Evolutionary conservation across 1,284 basidiomycete genomes (phyloP).

Genomic region (Veloporphyrellus conicus): DNA sequence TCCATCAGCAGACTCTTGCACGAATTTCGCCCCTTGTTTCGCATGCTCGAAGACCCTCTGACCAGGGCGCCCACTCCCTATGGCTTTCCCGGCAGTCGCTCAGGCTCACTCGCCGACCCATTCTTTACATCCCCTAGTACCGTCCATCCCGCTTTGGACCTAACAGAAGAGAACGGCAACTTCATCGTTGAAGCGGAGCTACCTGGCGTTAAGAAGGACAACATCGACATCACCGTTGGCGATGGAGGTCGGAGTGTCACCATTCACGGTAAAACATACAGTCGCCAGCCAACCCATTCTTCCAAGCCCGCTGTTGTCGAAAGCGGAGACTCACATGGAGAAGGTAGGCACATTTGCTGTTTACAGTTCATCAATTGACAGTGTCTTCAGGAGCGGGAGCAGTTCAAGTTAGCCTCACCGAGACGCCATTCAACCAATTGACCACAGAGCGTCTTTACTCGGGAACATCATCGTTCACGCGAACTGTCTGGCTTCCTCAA

Average conservation of each 20-base stretch:
- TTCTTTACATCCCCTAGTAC: slow-evolving; percentile 40
- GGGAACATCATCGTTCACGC: slow-evolving; percentile 52
- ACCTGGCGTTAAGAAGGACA: slow-evolving; percentile 75
- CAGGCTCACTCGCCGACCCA: slow-evolving; percentile 45
- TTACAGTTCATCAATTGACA: background rate
- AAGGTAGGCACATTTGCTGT: slow-evolving; percentile 13
- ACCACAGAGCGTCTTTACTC: slow-evolving; percentile 57
- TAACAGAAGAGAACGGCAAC: slow-evolving; percentile 60
- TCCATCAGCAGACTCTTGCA: slow-evolving; percentile 64
- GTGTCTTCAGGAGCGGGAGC: slow-evolving; percentile 15
- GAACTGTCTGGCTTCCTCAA: slow-evolving; percentile 67
- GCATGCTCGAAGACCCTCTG: slow-evolving; percentile 64
- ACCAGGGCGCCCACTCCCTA: slow-evolving; percentile 38
- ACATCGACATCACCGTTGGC: slow-evolving; percentile 65
- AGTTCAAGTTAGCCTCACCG: slow-evolving; percentile 30
- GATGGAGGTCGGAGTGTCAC: slow-evolving; percentile 66
- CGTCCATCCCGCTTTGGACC: slow-evolving; percentile 55
- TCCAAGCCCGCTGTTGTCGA: slow-evolving; percentile 22
- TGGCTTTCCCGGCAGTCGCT: slow-evolving; percentile 29
- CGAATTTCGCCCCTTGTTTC: slow-evolving; percentile 71
- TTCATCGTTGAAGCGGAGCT: slow-evolving; percentile 73
- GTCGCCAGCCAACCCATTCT: slow-evolving; percentile 27
- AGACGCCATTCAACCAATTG: slow-evolving; percentile 43
- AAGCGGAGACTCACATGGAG: slow-evolving; percentile 3
- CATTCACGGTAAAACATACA: slow-evolving; percentile 59